These are phyloP conservation scores for Silybum marianum DNA, from an alignment of 129 eudicot species.

Conservation along the genomic window DNA sequence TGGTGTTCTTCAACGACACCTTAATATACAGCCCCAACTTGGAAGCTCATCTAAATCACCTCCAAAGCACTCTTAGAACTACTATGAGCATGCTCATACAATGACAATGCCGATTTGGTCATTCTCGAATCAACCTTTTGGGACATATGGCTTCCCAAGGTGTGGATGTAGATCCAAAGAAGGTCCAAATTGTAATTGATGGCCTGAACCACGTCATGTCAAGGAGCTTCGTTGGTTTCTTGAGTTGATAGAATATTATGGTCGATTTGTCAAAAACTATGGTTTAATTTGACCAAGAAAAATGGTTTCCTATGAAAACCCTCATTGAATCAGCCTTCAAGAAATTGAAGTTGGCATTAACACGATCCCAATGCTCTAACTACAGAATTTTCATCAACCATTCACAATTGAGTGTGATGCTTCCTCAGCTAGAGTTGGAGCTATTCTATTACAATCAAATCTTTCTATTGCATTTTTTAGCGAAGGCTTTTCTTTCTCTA, in stretches of 20 bases:
- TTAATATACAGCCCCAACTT: no score
- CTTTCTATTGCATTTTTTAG: neutral
- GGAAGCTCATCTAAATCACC: no score
- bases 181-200: neutral
- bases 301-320: neutral
- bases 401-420: neutral
- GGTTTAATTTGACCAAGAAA: neutral
- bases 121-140: no score
- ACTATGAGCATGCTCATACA: no score
- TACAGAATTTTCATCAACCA: no score
- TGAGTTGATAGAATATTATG: neutral
- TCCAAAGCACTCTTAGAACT: no score
- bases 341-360: no score
- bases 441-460: no score
- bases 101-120: no score
- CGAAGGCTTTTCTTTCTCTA: neutral
- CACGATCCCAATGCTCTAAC: no score
- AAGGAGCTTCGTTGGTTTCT: neutral
- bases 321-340: neutral
- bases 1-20: no score
- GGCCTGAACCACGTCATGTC: neutral
- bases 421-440: neutral
- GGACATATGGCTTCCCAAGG: no score
- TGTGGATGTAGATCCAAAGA: neutral
- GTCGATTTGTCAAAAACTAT: neutral